Evolutionary conservation across 257 asterid species (phyloP).

Genomic region (Sherardia arvensis): DNA sequence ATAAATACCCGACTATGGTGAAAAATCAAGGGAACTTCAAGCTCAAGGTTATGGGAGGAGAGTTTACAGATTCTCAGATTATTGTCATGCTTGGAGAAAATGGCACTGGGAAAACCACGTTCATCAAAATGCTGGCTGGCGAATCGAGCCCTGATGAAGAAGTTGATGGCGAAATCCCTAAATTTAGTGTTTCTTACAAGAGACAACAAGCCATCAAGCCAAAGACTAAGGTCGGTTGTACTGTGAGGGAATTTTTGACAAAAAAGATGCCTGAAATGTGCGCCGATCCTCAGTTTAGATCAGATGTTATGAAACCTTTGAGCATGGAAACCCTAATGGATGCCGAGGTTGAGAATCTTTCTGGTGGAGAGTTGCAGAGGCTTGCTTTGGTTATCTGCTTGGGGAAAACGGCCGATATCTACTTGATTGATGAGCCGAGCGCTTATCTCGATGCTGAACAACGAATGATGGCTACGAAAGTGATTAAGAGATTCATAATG

Average conservation of each 20-base stretch:
- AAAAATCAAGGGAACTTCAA: slow-evolving; percentile 87
- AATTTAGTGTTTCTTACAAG: slow-evolving; percentile 88
- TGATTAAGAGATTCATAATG: slow-evolving; percentile 89
- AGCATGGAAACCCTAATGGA: slow-evolving; percentile 94
- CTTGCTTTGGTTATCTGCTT: slow-evolving; percentile 86
- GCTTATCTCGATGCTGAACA: slow-evolving; percentile 99
- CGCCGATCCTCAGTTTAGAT: slow-evolving; percentile 79
- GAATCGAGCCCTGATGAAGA: slow-evolving; percentile 63
- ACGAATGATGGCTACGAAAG: slow-evolving; percentile 95
- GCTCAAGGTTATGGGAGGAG: slow-evolving; percentile 89
- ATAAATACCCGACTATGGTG: slow-evolving; percentile 76
- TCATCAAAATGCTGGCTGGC: slow-evolving; percentile 98
- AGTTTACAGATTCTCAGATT: slow-evolving; percentile 97
- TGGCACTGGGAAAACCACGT: slow-evolving; percentile 97
- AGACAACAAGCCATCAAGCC: slow-evolving; percentile 84
- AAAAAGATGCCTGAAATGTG: slow-evolving; percentile 72
- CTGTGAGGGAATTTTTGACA: slow-evolving; percentile 69
- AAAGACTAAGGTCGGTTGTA: slow-evolving; percentile 42
- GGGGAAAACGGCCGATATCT: slow-evolving; percentile 99
- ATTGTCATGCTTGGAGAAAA: slow-evolving; percentile 99
- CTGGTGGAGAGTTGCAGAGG: slow-evolving; percentile 99
- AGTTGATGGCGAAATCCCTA: slow-evolving; percentile 72
- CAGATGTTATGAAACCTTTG: slow-evolving; percentile 98
- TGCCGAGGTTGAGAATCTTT: slow-evolving; percentile 85
- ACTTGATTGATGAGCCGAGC: slow-evolving; percentile 92